These are phyloP conservation scores for Phlegmacium glaucopus DNA, from an alignment of 768 basidiomycete genomes.

Conservation along the genomic window DNA sequence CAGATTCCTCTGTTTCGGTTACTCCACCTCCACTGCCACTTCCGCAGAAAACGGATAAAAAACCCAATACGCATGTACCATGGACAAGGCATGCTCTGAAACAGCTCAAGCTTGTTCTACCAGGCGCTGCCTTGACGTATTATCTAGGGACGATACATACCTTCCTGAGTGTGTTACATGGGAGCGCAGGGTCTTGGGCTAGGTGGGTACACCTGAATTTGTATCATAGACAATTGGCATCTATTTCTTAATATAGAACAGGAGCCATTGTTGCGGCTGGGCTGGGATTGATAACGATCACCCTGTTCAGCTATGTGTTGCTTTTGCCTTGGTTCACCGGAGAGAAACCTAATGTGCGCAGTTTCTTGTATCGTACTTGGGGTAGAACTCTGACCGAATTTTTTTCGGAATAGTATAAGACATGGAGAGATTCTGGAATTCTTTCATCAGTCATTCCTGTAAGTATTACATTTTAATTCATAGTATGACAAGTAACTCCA, in stretches of 20 bases:
- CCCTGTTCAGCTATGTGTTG: conserved; percentile 71
- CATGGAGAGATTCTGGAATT: conserved; percentile 69
- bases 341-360: conserved; percentile 64
- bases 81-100: conserved; percentile 49
- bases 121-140: conserved; percentile 64
- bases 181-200: conserved; percentile 43
- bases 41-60: background rate
- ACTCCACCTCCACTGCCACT: too few relatives aligned
- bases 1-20: too few relatives aligned
- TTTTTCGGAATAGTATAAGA: conserved; percentile 61
- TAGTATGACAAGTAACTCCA: background rate
- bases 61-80: conserved; percentile 15
- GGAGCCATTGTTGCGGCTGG: conserved; percentile 51
- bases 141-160: conserved; percentile 54
- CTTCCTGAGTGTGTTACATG: conserved; percentile 41
- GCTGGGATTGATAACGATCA: conserved; percentile 57
- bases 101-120: conserved; percentile 74
- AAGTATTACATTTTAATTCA: conserved; percentile 13
- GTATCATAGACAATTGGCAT: background rate
- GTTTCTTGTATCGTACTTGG: background rate
- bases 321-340: conserved; percentile 65
- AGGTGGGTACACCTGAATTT: conserved; percentile 39
- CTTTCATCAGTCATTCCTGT: conserved; percentile 69
- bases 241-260: conserved; percentile 33
- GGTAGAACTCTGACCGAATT: background rate